phyloP scores from a whole-genome alignment of 2,329 filamentous ascomycete genomes.

The Xylaria sp. region DNA sequence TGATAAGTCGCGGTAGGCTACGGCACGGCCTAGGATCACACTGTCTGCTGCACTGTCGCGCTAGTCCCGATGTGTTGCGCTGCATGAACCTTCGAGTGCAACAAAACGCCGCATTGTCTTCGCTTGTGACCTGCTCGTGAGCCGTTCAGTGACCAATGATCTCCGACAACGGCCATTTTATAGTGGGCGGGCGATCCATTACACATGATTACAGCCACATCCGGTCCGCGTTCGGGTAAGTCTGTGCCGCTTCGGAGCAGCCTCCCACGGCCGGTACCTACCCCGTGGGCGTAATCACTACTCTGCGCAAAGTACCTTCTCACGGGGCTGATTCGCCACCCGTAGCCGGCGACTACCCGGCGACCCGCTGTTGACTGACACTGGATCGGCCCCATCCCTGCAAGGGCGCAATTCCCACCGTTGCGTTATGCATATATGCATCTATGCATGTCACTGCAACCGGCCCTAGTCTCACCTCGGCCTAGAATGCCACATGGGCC shows the following conservation, averaged over 20 bases:
- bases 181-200: too few species aligned
- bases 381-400: neutral
- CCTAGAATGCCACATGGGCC: neutral
- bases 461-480: neutral
- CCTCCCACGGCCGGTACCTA: too few species aligned
- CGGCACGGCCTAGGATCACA: neutral
- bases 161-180: slow-evolving; percentile 13
- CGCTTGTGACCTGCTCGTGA: neutral
- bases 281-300: too few species aligned
- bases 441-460: neutral
- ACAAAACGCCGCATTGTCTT: neutral
- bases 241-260: too few species aligned
- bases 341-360: neutral
- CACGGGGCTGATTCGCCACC: neutral
- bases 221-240: too few species aligned
- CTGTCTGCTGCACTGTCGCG: neutral
- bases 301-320: neutral
- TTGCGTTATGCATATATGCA: neutral
- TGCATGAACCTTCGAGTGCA: neutral
- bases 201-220: too few species aligned
- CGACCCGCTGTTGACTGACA: neutral
- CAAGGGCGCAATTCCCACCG: neutral
- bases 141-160: neutral
- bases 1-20: too few species aligned
- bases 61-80: neutral